Evolutionary conservation across 148 eudicot species (phyloP).

Genomic region (Arbutus unedo): DNA sequence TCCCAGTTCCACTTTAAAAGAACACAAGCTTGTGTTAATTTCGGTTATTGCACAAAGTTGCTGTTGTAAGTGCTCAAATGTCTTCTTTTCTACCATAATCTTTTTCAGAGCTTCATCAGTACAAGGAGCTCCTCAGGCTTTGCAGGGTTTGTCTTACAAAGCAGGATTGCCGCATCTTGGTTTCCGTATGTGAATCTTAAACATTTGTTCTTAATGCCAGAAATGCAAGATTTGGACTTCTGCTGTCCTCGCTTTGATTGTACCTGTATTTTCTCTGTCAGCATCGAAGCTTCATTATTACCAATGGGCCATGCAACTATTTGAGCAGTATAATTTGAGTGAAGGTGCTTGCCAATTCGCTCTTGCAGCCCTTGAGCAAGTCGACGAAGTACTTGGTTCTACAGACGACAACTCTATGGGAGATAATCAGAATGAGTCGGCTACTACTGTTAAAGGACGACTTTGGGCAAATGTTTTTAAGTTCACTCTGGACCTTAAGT

Average conservation of each 20-base stretch:
- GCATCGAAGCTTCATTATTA: constrained; percentile 92
- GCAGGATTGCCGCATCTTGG: constrained; percentile 59
- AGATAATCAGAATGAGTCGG: constrained; percentile 47
- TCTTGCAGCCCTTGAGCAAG: constrained; percentile 95
- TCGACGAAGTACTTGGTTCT: constrained; percentile 66
- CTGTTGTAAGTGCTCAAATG: constrained; percentile 4
- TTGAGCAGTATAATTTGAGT: constrained; percentile 80
- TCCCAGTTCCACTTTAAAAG: not conserved
- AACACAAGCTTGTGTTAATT: not conserved
- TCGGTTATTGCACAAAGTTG: not conserved
- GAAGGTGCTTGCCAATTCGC: constrained; percentile 96
- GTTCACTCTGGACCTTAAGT: constrained; percentile 71
- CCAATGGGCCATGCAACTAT: constrained; percentile 95
- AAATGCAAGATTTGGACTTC: not conserved
- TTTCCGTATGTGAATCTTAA: constrained; percentile 43
- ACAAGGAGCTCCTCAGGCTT: constrained; percentile 63
- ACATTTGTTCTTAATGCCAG: not conserved
- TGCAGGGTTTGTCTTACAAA: constrained; percentile 64
- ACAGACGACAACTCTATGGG: constrained; percentile 28
- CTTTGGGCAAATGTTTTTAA: constrained; percentile 99
- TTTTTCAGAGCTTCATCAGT: constrained; percentile 75
- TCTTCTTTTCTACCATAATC: constrained; percentile 14
- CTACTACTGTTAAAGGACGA: constrained; percentile 66
- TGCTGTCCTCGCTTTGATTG: constrained; percentile 6
- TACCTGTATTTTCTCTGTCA: constrained; percentile 20